These are phyloP conservation scores for Lobosporangium transversale DNA, from an alignment of 192 early-diverging fungal species.

Conservation along the genomic window DNA sequence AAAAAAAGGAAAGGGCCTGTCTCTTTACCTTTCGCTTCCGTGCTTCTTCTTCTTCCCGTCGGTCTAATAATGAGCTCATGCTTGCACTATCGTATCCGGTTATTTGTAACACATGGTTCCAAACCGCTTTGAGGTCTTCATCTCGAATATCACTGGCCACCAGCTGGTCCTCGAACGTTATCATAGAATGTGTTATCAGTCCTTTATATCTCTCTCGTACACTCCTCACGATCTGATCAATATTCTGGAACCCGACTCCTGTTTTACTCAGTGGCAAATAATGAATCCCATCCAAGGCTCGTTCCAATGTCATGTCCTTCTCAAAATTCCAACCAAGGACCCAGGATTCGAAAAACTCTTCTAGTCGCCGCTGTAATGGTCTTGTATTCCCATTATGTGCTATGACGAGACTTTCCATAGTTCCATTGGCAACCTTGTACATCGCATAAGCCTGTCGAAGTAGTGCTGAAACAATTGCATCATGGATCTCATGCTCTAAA, in stretches of 20 bases:
- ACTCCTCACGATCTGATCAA: slow-evolving; percentile 29
- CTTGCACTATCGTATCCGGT: slow-evolving; percentile 38
- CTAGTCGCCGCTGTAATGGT: slow-evolving; percentile 50
- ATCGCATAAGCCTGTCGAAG: slow-evolving; percentile 64
- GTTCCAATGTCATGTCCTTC: slow-evolving; percentile 38
- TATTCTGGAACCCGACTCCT: slow-evolving; percentile 9
- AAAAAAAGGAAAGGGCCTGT: too few relatives aligned
- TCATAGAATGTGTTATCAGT: slow-evolving; percentile 41
- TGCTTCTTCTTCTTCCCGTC: slow-evolving; percentile 38
- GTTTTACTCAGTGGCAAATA: slow-evolving; percentile 33
- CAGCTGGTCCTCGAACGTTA: slow-evolving; percentile 46
- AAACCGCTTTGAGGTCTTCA: slow-evolving; percentile 29
- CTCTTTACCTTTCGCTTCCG: slow-evolving; percentile 40
- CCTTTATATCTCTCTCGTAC: slow-evolving; percentile 29
- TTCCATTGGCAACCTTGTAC: slow-evolving; percentile 54
- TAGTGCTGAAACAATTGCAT: slow-evolving; percentile 55
- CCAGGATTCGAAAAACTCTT: slow-evolving; percentile 71
- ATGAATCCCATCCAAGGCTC: slow-evolving; percentile 35
- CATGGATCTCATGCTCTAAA: slow-evolving; percentile 63
- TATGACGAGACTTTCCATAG: slow-evolving; percentile 18
- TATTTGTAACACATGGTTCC: slow-evolving; percentile 38
- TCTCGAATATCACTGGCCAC: slow-evolving; percentile 45
- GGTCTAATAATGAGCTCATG: slow-evolving; percentile 4
- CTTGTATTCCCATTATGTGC: slow-evolving; percentile 22
- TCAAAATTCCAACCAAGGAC: slow-evolving; percentile 69